phyloP scores from a whole-genome alignment of 169 alveolate species.

The Toxoplasma gondii region DNA sequence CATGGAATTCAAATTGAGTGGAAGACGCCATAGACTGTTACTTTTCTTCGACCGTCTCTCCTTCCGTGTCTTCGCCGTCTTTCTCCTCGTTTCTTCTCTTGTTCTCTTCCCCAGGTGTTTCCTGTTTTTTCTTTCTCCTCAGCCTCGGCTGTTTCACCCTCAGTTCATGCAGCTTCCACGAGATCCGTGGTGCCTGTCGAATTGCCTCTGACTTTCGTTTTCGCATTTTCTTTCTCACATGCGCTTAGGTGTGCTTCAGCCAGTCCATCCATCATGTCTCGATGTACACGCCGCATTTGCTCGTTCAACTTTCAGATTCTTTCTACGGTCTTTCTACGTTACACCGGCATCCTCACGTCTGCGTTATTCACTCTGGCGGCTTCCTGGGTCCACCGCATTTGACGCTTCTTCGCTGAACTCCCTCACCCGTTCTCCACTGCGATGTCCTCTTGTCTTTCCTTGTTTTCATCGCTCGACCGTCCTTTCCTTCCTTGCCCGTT shows the following conservation, averaged over 20 bases:
- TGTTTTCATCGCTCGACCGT: not conserved
- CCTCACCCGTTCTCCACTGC: not conserved
- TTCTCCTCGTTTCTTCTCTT: not conserved
- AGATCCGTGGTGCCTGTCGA: too few relatives aligned
- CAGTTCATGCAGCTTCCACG: too few relatives aligned
- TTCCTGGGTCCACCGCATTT: not conserved
- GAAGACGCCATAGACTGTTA: not conserved
- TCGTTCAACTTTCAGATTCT: too few relatives aligned
- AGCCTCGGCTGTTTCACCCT: too few relatives aligned
- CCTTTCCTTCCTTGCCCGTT: not conserved
- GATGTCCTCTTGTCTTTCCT: not conserved
- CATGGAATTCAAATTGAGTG: too few relatives aligned
- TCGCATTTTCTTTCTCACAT: too few relatives aligned
- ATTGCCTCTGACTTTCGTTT: too few relatives aligned
- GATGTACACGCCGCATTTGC: too few relatives aligned
- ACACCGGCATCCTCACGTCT: not conserved
- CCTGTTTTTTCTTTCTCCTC: not conserved
- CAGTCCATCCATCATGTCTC: too few relatives aligned
- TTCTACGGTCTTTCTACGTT: too few relatives aligned
- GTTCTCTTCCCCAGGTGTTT: not conserved
- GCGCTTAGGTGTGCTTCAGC: too few relatives aligned
- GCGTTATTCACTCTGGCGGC: not conserved
- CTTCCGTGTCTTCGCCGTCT: not conserved
- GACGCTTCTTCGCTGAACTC: not conserved
- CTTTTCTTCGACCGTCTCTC: not conserved